These are phyloP conservation scores for Fusarium sublunatum DNA, from an alignment of 2,329 filamentous ascomycete genomes.

Conservation along the genomic window DNA sequence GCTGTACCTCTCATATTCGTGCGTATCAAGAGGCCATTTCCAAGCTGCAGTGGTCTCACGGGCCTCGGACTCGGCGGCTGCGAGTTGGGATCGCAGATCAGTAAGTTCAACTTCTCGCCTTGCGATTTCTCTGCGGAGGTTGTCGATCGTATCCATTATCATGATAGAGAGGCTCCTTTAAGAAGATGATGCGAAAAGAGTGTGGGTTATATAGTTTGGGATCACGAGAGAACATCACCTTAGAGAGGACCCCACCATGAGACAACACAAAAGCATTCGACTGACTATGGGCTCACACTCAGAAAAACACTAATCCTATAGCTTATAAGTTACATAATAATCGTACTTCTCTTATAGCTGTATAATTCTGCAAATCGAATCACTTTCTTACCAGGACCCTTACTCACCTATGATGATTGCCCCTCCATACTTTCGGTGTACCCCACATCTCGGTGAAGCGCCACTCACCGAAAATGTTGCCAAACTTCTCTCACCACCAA, in stretches of 20 bases:
- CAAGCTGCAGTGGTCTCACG: slow-evolving; percentile 40
- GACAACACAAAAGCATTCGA: not conserved
- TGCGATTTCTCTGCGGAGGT: slow-evolving; percentile 60
- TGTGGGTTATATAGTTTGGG: not conserved
- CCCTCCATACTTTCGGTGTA: slow-evolving; percentile 43
- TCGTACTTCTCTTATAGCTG: not conserved
- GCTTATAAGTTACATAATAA: not conserved
- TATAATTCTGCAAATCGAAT: not conserved
- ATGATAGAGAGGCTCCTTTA: not conserved
- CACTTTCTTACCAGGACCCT: not conserved
- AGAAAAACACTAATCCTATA: not conserved
- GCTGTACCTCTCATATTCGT: slow-evolving; percentile 89
- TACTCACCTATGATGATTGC: slow-evolving; percentile 12
- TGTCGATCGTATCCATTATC: slow-evolving; percentile 53
- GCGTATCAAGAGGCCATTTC: slow-evolving; percentile 75
- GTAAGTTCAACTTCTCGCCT: slow-evolving; percentile 61
- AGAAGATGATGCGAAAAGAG: not conserved
- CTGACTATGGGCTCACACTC: not conserved
- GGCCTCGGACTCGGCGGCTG: slow-evolving; percentile 51
- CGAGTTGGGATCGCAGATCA: slow-evolving; percentile 59
- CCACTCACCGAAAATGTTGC: slow-evolving; percentile 46
- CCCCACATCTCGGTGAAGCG: slow-evolving; percentile 40
- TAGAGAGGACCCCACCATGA: slow-evolving; percentile 17
- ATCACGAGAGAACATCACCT: slow-evolving; percentile 9
- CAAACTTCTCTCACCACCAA: slow-evolving; percentile 10